Conservation (phyloP, 441 rosid species). For the Biscutella laevigata region DNA sequence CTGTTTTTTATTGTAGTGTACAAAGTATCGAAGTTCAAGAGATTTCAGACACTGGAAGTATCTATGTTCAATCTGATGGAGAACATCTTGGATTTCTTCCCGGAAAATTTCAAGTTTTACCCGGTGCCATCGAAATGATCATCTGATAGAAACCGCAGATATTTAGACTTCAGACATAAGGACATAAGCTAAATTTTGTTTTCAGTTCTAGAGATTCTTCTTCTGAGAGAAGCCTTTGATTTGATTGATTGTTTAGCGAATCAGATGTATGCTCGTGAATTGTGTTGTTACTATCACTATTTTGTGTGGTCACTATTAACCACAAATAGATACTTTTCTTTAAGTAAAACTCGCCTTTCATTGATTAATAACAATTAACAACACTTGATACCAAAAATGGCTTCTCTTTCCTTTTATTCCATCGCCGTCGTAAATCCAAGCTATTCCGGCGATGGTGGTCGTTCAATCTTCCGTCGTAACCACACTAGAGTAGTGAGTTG, state of each 20-base stretch:
- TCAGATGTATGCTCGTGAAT: conserved; percentile 8
- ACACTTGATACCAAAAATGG: conserved; percentile 29
- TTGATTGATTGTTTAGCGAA: conserved; percentile 19
- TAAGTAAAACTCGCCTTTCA: not conserved
- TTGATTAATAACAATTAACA: not conserved
- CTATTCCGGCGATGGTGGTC: conserved; percentile 16
- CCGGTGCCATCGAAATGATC: conserved; percentile 71
- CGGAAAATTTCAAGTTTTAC: conserved; percentile 55
- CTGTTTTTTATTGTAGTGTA: conserved; percentile 39
- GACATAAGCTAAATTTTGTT: not conserved
- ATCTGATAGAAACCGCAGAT: conserved; percentile 31
- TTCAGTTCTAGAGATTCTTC: conserved; percentile 3
- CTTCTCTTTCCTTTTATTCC: conserved; percentile 28
- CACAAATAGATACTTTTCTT: not conserved
- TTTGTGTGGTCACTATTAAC: conserved; percentile 19
- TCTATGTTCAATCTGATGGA: conserved; percentile 93
- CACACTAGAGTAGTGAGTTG: conserved; percentile 11
- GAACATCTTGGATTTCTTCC: conserved; percentile 88
- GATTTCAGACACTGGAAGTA: conserved; percentile 41
- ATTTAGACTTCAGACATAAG: too few relatives aligned
- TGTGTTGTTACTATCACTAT: not conserved
- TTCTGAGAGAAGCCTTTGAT: not conserved
- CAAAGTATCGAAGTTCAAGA: conserved; percentile 70
- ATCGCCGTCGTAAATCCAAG: conserved; percentile 16
- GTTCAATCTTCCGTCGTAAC: conserved; percentile 11